A percentile compares a stretch with the other conserved stretches of the same genome.
Conservation (phyloP, 306 rosid genomes). For the Corylus americana region DNA sequence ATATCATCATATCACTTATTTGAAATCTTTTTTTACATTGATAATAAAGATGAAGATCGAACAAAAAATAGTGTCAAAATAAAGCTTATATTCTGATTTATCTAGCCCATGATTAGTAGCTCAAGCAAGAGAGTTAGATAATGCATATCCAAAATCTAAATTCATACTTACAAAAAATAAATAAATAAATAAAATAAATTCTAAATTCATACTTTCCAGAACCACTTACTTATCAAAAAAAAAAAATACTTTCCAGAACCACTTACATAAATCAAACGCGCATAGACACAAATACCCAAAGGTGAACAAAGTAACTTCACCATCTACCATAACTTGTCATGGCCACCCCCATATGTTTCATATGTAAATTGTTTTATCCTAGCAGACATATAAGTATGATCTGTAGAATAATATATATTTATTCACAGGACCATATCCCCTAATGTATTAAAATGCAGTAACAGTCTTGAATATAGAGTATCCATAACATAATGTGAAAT, state of each 20-base stretch:
- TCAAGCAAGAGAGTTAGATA: not conserved
- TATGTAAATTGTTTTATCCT: not conserved
- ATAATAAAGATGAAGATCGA: not conserved
- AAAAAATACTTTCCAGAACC: too few relatives aligned
- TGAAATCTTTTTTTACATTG: not conserved
- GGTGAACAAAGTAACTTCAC: not conserved
- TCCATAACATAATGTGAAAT: not conserved
- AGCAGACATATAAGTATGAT: not conserved
- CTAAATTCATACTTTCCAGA: too few relatives aligned
- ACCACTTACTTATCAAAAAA: too few relatives aligned
- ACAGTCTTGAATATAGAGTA: not conserved
- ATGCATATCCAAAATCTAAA: not conserved
- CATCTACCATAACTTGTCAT: not conserved
- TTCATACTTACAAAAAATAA: not conserved
- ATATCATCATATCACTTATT: not conserved
- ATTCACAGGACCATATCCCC: not conserved
- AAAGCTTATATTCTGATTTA: not conserved
- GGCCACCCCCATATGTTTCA: too few relatives aligned
- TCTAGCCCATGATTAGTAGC: not conserved
- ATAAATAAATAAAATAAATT: too few relatives aligned
- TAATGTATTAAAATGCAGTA: not conserved
- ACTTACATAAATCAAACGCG: not conserved
- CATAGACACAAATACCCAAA: not conserved
- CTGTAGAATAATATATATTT: not conserved
- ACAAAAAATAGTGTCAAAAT: not conserved